These are phyloP conservation scores for Alternaria sp. DNA, from an alignment of 2,329 filamentous ascomycete species.

Conservation along the genomic window DNA sequence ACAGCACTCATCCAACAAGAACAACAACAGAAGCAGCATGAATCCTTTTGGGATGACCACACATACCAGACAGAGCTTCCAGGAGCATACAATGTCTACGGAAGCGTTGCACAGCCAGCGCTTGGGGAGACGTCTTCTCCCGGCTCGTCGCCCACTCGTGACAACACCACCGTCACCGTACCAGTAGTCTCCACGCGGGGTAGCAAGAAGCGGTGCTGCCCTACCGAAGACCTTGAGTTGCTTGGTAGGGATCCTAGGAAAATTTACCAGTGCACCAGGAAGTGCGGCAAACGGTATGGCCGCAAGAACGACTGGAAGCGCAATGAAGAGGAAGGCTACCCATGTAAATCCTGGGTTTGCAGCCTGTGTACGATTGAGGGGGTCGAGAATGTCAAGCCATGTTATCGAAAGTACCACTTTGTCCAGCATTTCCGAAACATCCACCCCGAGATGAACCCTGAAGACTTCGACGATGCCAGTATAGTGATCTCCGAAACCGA, in stretches of 20 bases:
- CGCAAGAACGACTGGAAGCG: conserved; percentile 53
- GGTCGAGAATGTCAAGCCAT: conserved; percentile 48
- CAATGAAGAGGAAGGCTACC: conserved; percentile 51
- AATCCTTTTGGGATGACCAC: conserved; percentile 32
- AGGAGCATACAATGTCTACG: background rate
- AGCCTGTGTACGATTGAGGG: conserved; percentile 43
- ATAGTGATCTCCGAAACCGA: conserved; percentile 45
- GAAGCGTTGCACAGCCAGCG: conserved; percentile 12
- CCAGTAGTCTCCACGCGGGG: conserved; percentile 32
- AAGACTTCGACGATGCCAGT: conserved; percentile 44
- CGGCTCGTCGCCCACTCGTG: conserved; percentile 27
- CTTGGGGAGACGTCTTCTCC: conserved; percentile 21
- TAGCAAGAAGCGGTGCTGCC: conserved; percentile 48
- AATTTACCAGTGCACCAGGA: conserved; percentile 51
- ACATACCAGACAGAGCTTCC: conserved; percentile 24
- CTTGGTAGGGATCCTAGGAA: conserved; percentile 46
- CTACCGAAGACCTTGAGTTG: conserved; percentile 41
- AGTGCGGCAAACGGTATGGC: conserved; percentile 50
- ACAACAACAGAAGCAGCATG: conserved; percentile 16
- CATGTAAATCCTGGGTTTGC: conserved; percentile 47
- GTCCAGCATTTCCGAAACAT: conserved; percentile 51
- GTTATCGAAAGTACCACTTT: conserved; percentile 50
- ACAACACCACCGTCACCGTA: conserved; percentile 28
- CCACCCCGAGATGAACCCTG: conserved; percentile 44
- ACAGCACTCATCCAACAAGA: conserved; percentile 36